These are phyloP conservation scores for Xanthoceras sorbifolium DNA, from an alignment of 345 rosid genomes.

Conservation along the genomic window DNA sequence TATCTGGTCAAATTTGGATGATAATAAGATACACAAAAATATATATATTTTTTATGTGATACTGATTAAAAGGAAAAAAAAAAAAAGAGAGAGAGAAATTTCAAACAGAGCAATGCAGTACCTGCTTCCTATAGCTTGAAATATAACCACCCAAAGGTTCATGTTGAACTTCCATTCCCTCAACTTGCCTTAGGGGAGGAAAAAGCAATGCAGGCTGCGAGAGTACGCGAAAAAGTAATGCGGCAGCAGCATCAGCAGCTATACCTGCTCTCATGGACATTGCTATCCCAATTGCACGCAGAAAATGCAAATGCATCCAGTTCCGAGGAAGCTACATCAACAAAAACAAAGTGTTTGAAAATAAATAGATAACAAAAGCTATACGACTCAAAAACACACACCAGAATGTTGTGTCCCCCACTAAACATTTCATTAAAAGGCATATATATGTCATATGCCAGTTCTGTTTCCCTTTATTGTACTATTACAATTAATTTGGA, in stretches of 20 bases:
- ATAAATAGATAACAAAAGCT: conserved; percentile 10
- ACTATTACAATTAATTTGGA: no score
- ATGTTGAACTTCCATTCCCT: conserved; percentile 81
- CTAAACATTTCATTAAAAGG: background rate
- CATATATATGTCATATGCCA: background rate
- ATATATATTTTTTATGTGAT: background rate
- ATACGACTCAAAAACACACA: background rate
- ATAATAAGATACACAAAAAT: conserved; percentile 21
- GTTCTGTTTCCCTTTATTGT: background rate
- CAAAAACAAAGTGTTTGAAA: conserved; percentile 25
- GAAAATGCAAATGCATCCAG: conserved; percentile 99
- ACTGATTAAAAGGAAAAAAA: no score
- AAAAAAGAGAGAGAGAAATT: background rate
- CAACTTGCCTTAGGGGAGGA: conserved; percentile 92
- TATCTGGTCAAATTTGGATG: conserved; percentile 50
- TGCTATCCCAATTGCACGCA: conserved; percentile 96
- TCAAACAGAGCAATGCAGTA: conserved; percentile 17
- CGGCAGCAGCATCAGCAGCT: conserved; percentile 99
- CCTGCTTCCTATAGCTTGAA: conserved; percentile 88
- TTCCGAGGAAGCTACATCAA: conserved; percentile 86
- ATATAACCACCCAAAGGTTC: conserved; percentile 72
- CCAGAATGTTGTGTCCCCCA: background rate
- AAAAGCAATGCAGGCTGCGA: conserved; percentile 97
- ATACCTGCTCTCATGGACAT: conserved; percentile 99
- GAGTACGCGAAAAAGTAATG: conserved; percentile 88